These are phyloP conservation scores for Aristolochia contorta DNA, from an alignment of 164 flowering plant genomes.

Conservation along the genomic window DNA sequence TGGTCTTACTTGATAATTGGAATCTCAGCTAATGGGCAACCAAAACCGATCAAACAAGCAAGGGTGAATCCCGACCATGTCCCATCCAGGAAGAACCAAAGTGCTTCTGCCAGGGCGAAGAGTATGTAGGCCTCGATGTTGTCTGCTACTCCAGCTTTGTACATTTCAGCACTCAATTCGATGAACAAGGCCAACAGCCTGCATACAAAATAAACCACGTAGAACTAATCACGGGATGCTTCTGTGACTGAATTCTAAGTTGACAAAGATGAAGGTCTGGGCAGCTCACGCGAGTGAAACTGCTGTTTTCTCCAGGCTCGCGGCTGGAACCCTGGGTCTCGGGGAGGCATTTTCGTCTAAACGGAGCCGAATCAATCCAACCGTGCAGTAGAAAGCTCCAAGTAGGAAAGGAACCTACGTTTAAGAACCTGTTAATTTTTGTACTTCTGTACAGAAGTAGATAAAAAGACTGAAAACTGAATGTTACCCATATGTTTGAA, in stretches of 20 bases:
- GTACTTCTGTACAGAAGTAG: neutral
- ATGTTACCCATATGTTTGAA: constrained; percentile 65
- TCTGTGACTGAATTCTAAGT: neutral
- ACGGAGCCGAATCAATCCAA: constrained; percentile 64
- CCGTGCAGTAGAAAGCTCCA: constrained; percentile 69
- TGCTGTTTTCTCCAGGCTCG: constrained; percentile 35
- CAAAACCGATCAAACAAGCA: constrained; percentile 64
- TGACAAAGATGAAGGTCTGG: neutral
- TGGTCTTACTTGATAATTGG: constrained; percentile 70
- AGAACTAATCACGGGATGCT: neutral
- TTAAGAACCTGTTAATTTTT: neutral
- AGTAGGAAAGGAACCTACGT: constrained; percentile 71
- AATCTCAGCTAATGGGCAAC: constrained; percentile 79
- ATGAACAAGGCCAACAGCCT: constrained; percentile 59
- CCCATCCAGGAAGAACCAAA: constrained; percentile 61
- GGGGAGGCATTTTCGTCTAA: constrained; percentile 46
- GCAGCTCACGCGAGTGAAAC: constrained; percentile 52
- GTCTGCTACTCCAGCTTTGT: constrained; percentile 72
- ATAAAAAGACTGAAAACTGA: neutral
- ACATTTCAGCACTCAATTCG: constrained; percentile 76
- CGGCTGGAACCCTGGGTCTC: constrained; percentile 22
- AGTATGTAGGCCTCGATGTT: constrained; percentile 64
- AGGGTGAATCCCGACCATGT: constrained; percentile 63
- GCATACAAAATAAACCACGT: neutral
- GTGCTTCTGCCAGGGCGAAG: constrained; percentile 64